Base-by-base conservation (phyloP, 78 protist species). In the Chrysochromulina parva region DNA sequence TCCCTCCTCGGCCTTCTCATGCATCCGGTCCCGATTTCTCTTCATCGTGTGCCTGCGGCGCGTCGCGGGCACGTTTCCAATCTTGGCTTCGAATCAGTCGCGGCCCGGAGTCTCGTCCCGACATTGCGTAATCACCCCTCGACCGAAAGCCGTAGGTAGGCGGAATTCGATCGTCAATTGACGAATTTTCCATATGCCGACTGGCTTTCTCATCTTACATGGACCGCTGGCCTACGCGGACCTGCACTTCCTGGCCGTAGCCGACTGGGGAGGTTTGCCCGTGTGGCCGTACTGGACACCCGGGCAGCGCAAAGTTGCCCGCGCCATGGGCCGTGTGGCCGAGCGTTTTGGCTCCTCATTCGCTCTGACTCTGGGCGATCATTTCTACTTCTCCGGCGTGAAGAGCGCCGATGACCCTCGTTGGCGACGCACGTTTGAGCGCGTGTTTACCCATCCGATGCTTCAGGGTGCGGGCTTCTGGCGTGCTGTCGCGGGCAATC, bases 251-350 rank as follows among this genome's bases (percentile, higher is more conserved):
- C n/a, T 76, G 20, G 57, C 16, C 14, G 19, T 22, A 19, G 24
- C 26, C 28, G 85, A 76, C 28, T 76, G 85, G 85, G 85, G 85
- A 20, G 85, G 85, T 13, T 0, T 76, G 11, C 85, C 85, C 47
- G 20, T 47, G 0, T 76, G 59, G 57, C 85, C 85, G 5, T 76
- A 13, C 11, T 55, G 48, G 3, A 50, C 85, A 24, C 85, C 85
- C 13, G 85, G 47, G 3, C 85, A 76, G 85, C 55, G 48, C 38
- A 16, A 5, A 3, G 58, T 76, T n/a, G 50, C 78, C 16, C 2
- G 10, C 28, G 78, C 78, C 7, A 38, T 52, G 47, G 55, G 85
- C 85, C 38, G 28, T 14, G 1, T 50, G 0, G 24, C 59, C 5
- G 20, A 19, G 59, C 60, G 26, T 26, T 28, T 0, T 2, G 17